These are phyloP conservation scores for Agrostemma githago DNA, from an alignment of 148 eudicot genomes.

Conservation along the genomic window DNA sequence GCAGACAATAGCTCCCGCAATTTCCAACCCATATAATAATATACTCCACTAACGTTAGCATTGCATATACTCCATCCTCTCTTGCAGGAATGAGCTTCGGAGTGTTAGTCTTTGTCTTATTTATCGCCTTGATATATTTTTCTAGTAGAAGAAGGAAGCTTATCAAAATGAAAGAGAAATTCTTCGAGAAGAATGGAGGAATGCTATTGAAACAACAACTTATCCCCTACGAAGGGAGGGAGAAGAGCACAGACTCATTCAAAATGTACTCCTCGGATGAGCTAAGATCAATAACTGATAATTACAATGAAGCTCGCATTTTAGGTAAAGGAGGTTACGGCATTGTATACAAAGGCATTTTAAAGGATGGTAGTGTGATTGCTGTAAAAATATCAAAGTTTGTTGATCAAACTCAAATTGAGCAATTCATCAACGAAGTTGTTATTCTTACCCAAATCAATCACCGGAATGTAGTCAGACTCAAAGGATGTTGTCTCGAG, in stretches of 20 bases:
- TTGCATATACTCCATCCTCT: no score
- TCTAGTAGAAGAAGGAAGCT: not conserved
- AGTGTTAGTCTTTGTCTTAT: not conserved
- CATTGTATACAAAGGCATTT: conserved; percentile 19
- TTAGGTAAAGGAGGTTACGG: conserved; percentile 27
- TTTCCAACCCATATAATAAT: no score
- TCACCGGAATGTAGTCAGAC: conserved; percentile 31
- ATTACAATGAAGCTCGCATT: conserved; percentile 19
- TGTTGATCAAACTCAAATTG: conserved; percentile 17
- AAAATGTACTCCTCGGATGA: conserved; percentile 21
- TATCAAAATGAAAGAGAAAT: conserved; percentile 15
- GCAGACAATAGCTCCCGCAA: no score
- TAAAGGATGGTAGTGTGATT: conserved; percentile 20
- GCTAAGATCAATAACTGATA: conserved; percentile 14
- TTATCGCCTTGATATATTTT: not conserved
- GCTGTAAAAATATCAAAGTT: conserved; percentile 20
- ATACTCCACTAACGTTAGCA: not conserved
- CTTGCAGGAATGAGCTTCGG: conserved; percentile 17
- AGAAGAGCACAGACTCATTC: not conserved
- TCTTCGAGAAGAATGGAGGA: conserved; percentile 26
- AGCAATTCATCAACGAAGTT: conserved; percentile 27
- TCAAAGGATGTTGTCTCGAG: conserved; percentile 27
- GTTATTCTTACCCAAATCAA: conserved; percentile 25
- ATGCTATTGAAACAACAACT: conserved; percentile 20
- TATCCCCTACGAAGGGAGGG: not conserved